These are phyloP conservation scores for Castanea crenata DNA, from an alignment of 306 rosid genomes.

Conservation along the genomic window DNA sequence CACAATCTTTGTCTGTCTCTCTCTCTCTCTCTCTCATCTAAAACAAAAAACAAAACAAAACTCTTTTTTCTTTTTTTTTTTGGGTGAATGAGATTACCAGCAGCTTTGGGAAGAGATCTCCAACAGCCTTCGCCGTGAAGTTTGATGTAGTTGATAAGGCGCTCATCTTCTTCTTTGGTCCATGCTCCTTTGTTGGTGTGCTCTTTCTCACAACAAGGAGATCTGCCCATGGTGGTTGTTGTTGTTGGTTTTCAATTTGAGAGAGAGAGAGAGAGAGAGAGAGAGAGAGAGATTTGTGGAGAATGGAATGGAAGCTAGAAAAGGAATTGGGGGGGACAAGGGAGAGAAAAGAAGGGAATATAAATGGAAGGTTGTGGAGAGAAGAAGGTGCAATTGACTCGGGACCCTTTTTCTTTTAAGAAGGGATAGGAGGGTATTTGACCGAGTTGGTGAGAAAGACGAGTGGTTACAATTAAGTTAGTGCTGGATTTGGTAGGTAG, in stretches of 20 bases:
- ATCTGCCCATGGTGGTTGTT: slow-evolving; percentile 44
- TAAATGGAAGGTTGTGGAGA: slow-evolving; percentile 51
- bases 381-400: slow-evolving; percentile 34
- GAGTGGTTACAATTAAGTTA: slow-evolving; percentile 61
- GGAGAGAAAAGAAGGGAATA: slow-evolving; percentile 30
- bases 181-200: slow-evolving; percentile 82
- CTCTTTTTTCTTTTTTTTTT: too few relatives aligned
- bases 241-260: neutral
- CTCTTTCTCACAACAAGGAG: slow-evolving; percentile 73
- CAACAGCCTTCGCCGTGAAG: slow-evolving; percentile 70
- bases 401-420: neutral
- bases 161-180: slow-evolving; percentile 74
- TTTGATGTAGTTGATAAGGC: slow-evolving; percentile 62
- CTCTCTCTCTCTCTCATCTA: neutral
- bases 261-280: neutral
- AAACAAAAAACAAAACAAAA: too few relatives aligned
- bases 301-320: slow-evolving; percentile 5
- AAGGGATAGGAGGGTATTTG: slow-evolving; percentile 39
- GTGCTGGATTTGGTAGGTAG: slow-evolving; percentile 63
- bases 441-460: slow-evolving; percentile 72
- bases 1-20: neutral
- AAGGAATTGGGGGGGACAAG: slow-evolving; percentile 19
- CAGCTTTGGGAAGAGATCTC: slow-evolving; percentile 76
- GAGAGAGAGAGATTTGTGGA: slow-evolving; percentile 4
- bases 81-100: slow-evolving; percentile 39